Conservation (phyloP, 768 basidiomycete genomes). For the Lepiota venenata region DNA sequence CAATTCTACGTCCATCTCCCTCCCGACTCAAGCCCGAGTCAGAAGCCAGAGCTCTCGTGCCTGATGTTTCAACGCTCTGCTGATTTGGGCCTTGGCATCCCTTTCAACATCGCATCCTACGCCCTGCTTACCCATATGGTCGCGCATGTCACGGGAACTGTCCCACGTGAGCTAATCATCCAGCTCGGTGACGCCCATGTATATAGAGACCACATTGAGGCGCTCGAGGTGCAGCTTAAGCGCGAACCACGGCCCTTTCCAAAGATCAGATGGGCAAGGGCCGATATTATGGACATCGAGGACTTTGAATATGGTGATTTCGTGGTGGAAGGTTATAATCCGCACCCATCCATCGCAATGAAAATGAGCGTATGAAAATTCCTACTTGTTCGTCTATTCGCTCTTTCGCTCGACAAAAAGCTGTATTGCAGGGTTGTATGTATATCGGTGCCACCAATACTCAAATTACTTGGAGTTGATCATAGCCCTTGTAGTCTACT, state of each 20-base stretch:
- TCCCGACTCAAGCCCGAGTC: constrained; percentile 37
- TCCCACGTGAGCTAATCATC: constrained; percentile 86
- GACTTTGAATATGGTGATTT: constrained; percentile 80
- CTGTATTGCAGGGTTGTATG: too few species aligned
- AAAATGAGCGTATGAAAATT: constrained; percentile 80
- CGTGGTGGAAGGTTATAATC: constrained; percentile 82
- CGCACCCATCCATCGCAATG: constrained; percentile 84
- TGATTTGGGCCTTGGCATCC: constrained; percentile 94
- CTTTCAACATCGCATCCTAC: constrained; percentile 99
- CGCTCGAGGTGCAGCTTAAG: constrained; percentile 78
- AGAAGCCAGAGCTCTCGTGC: constrained; percentile 80
- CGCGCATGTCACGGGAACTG: constrained; percentile 85
- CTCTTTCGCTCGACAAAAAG: neutral
- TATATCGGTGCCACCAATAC: too few species aligned
- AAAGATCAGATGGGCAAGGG: constrained; percentile 67
- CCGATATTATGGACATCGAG: constrained; percentile 69
- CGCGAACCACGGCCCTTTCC: constrained; percentile 83
- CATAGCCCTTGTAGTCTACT: too few species aligned
- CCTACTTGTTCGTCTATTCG: neutral
- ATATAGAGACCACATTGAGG: constrained; percentile 87
- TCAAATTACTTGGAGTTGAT: too few species aligned
- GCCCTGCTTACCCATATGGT: constrained; percentile 97
- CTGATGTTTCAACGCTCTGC: constrained; percentile 98
- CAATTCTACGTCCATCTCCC: constrained; percentile 98
- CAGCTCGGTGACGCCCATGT: constrained; percentile 98